Evolutionary conservation across 768 basidiomycete species (phyloP), one percentile per base, ranked within the genome.

Genomic region (Epithele typhae): DNA sequence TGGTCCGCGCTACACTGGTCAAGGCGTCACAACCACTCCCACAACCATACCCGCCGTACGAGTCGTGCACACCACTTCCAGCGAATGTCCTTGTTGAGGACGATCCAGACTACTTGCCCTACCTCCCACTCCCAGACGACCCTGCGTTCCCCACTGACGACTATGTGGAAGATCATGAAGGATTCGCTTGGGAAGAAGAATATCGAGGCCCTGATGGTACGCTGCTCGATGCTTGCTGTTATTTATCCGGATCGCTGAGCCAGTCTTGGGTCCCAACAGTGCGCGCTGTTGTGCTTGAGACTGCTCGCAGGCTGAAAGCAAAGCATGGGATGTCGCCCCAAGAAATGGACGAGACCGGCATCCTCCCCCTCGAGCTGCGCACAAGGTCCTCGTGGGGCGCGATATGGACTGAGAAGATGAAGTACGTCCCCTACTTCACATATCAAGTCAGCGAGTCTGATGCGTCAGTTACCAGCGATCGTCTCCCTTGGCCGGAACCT

Each of bases 121-220:
- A 84, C 58, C 61, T 84, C 5, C 83, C 84, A 2, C 78, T 77
- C 43, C 69, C 76, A 0, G 83, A 87, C 54, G 84, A 87, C 36
- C 70, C 72, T 3, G 55, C 38, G 0, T 88, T 87, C 52, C 53
- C 77, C 40, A 63, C 60, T 25, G 24, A 37, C 3, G 55, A 41
- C 14, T 75, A 84, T 52, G 55, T 64, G 2, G 43, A 56, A 12
- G 67, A 74, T 4, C 75, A 83, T 59, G 59, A 56, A 8, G 57
- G 59, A 2, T 67, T 79, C 42, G 71, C 72, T 0, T 87, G 86
- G 85, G 72, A 79, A 51, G 51, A 37, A 12, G 22, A 43, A 1
- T 32, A 68, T 45, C 50, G 51, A 25, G 66, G 71, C 52, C 67
- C 71, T 23, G 73, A 77, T 49, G 46, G 77, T 76, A 51, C 59